A percentile compares a stretch with the other conserved stretches of the same genome.
These are phyloP conservation scores for Glaciozyma martinii DNA, from an alignment of 768 basidiomycete genomes.

Conservation along the genomic window DNA sequence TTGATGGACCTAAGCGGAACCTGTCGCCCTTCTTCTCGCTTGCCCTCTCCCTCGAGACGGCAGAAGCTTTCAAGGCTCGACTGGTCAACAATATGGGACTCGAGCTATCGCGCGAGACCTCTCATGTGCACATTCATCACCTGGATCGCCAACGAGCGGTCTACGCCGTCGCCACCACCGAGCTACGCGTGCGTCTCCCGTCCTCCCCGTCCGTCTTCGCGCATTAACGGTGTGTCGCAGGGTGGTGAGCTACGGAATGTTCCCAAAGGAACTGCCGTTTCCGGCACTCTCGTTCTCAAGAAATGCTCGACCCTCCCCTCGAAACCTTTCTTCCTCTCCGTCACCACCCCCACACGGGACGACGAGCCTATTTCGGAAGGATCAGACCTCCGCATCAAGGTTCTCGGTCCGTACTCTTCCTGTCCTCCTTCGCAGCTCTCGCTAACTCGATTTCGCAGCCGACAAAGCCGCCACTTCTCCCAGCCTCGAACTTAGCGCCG, in stretches of 20 bases:
- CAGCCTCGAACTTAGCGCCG: conserved; percentile 13
- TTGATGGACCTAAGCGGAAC: background rate
- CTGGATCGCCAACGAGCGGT: conserved; percentile 13
- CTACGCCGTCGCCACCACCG: conserved; percentile 13
- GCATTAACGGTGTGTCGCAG: background rate
- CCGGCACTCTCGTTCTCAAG: conserved; percentile 14
- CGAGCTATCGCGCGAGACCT: background rate
- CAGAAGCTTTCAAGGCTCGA: background rate
- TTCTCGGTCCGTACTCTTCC: conserved; percentile 9
- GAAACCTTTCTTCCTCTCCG: conserved; percentile 22
- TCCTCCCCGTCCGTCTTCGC: background rate
- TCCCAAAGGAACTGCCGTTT: background rate
- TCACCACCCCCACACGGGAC: background rate
- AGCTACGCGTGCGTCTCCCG: background rate
- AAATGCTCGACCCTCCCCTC: conserved; percentile 16
- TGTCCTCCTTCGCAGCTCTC: too few relatives aligned
- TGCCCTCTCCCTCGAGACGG: background rate
- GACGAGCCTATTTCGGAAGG: conserved; percentile 2
- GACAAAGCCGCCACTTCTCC: conserved; percentile 27
- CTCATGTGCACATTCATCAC: conserved; percentile 12
- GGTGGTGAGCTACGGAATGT: conserved; percentile 12
- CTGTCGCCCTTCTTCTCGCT: conserved; percentile 5
- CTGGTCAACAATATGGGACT: conserved; percentile 5
- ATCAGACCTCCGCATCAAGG: conserved; percentile 17
- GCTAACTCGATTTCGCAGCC: background rate